Evolutionary conservation across 1,284 basidiomycete species (phyloP).

Genomic region (Leucoagaricus sp.): DNA sequence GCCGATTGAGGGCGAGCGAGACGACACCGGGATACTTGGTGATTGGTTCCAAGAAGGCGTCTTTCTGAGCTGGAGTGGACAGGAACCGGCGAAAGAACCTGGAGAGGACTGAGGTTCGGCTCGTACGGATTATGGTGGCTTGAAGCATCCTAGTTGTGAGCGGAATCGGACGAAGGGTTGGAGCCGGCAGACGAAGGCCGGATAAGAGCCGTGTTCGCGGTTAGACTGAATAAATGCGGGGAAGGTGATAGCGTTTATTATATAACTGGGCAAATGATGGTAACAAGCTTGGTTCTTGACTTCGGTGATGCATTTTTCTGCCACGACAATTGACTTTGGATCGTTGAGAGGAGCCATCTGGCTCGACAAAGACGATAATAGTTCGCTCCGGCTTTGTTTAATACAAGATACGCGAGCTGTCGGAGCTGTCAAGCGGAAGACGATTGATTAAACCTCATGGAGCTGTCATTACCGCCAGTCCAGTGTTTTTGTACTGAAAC

Average conservation of each 20-base stretch:
- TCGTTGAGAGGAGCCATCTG: not conserved
- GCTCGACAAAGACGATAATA: not conserved
- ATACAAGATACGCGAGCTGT: not conserved
- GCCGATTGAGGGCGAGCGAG: constrained; percentile 78
- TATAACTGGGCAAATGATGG: not conserved
- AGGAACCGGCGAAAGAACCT: constrained; percentile 6
- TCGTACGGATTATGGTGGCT: constrained; percentile 1
- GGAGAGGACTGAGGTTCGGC: not conserved
- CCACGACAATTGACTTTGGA: not conserved
- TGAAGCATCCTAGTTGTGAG: constrained; percentile 8
- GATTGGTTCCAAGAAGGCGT: constrained; percentile 62
- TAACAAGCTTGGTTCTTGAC: constrained; percentile 4
- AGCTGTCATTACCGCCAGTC: not conserved
- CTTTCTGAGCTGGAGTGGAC: constrained; percentile 12
- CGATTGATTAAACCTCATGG: constrained; percentile 10
- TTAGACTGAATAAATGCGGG: constrained; percentile 5
- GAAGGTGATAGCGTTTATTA: constrained; percentile 1
- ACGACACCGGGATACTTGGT: constrained; percentile 54
- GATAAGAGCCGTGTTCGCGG: constrained; percentile 4
- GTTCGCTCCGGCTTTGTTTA: not conserved
- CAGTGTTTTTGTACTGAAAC: constrained; percentile 1
- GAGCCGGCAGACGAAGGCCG: not conserved
- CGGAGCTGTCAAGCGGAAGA: not conserved
- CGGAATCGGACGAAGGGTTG: not conserved
- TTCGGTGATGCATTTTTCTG: constrained; percentile 5